These are phyloP conservation scores for Solanum dulcamara DNA, from an alignment of 257 asterid species.

Conservation along the genomic window DNA sequence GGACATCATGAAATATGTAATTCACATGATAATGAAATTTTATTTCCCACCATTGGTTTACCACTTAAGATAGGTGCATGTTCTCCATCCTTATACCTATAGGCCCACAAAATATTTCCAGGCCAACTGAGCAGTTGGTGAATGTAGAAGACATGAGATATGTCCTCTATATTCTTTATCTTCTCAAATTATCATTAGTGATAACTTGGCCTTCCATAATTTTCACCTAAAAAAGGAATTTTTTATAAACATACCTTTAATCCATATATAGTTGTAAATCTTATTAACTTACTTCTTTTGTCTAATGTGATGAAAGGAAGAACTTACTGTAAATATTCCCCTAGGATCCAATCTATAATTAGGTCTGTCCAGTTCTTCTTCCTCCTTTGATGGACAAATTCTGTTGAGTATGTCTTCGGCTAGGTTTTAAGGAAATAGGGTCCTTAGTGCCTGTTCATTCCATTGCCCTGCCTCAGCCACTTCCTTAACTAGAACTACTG, in stretches of 20 bases:
- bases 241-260: no score
- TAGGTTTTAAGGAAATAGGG: neutral
- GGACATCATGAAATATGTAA: neutral
- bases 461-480: neutral
- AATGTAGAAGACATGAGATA: no score
- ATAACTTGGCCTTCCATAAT: no score
- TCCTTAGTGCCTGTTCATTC: neutral
- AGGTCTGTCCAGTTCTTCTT: neutral
- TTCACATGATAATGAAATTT: neutral
- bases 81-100: neutral
- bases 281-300: no score
- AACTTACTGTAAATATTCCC: neutral
- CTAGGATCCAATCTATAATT: no score
- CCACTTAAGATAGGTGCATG: neutral
- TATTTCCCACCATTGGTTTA: neutral
- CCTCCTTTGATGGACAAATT: neutral
- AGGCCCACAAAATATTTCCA: neutral
- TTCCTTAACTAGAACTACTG: neutral
- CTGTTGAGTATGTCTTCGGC: neutral
- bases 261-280: no score
- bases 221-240: no score
- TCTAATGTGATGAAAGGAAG: neutral
- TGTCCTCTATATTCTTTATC: no score
- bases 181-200: no score
- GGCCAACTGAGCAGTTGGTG: no score